Percentiles rank a stretch among this genome's conserved stretches.
Conservation (phyloP, 352 stramenopile species). For the Phytophthora sojae region DNA sequence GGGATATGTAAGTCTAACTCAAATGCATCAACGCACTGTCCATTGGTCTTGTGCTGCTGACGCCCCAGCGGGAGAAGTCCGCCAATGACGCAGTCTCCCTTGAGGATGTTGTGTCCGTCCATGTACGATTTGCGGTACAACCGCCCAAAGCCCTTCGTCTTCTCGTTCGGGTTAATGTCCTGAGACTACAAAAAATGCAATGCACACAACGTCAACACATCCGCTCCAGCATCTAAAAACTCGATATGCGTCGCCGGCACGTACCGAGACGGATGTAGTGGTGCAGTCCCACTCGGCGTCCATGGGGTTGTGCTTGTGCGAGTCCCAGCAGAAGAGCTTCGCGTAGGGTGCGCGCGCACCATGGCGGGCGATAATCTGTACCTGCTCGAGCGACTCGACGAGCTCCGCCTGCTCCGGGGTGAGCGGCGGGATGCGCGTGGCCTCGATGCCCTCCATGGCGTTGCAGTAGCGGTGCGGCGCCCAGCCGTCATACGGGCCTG, state of each 20-base stretch:
- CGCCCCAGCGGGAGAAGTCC: slow-evolving; percentile 77
- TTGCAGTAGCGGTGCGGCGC: slow-evolving; percentile 87
- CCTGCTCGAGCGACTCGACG: slow-evolving; percentile 83
- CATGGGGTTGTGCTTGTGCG: slow-evolving; percentile 73
- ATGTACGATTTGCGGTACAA: slow-evolving; percentile 87
- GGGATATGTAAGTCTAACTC: background rate
- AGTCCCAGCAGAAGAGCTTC: slow-evolving; percentile 83
- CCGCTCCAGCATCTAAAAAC: background rate
- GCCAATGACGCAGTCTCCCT: slow-evolving; percentile 76
- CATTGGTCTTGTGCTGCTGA: slow-evolving; percentile 82
- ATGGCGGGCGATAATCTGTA: slow-evolving; percentile 86
- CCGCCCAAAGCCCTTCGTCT: slow-evolving; percentile 65
- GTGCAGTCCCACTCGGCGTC: slow-evolving; percentile 78
- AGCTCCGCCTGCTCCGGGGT: slow-evolving; percentile 56
- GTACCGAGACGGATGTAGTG: slow-evolving; percentile 76
- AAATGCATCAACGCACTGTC: slow-evolving; percentile 42
- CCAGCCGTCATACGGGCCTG: slow-evolving; percentile 76
- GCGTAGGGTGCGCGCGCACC: slow-evolving; percentile 79
- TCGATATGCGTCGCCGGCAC: background rate
- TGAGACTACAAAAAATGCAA: slow-evolving; percentile 58
- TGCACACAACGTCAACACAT: slow-evolving; percentile 2
- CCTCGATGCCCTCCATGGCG: slow-evolving; percentile 65
- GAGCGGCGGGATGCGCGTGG: slow-evolving; percentile 65
- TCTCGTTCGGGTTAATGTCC: slow-evolving; percentile 61
- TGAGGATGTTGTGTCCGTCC: slow-evolving; percentile 78